Percentiles rank a stretch among this genome's conserved stretches.
phyloP scores from a whole-genome alignment of 306 rosid species.

The Styphnolobium japonicum region DNA sequence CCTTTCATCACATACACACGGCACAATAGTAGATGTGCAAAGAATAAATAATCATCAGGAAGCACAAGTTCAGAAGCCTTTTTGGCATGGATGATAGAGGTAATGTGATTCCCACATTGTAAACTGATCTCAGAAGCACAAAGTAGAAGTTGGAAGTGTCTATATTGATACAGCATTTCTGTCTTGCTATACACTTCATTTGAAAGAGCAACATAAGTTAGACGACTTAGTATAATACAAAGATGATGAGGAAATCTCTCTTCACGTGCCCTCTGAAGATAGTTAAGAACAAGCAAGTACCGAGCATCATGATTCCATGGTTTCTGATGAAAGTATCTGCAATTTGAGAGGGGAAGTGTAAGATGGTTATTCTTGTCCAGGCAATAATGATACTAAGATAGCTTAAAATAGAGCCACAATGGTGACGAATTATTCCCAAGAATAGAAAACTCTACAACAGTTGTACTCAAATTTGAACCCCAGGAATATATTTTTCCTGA shows the following conservation, averaged over 20 bases:
- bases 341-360: slow-evolving; percentile 13
- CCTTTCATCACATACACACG: slow-evolving; percentile 67
- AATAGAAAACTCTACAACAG: neutral
- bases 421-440: neutral
- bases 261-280: slow-evolving; percentile 85
- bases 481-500: slow-evolving; percentile 19
- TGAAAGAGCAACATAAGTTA: slow-evolving; percentile 59
- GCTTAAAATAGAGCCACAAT: neutral
- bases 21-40: slow-evolving; percentile 73
- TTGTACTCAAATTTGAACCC: neutral
- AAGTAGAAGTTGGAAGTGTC: slow-evolving; percentile 77
- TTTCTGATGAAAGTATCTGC: slow-evolving; percentile 78
- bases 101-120: slow-evolving; percentile 53
- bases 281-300: slow-evolving; percentile 81
- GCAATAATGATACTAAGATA: neutral
- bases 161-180: slow-evolving; percentile 47
- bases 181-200: slow-evolving; percentile 40
- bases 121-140: slow-evolving; percentile 92
- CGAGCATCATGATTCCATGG: slow-evolving; percentile 80
- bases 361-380: slow-evolving; percentile 11
- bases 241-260: slow-evolving; percentile 81
- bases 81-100: slow-evolving; percentile 64
- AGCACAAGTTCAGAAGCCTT: slow-evolving; percentile 62
- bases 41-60: slow-evolving; percentile 63
- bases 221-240: slow-evolving; percentile 58